phyloP scores from a whole-genome alignment of 768 basidiomycete genomes.

The Panaeolus papilionaceus region DNA sequence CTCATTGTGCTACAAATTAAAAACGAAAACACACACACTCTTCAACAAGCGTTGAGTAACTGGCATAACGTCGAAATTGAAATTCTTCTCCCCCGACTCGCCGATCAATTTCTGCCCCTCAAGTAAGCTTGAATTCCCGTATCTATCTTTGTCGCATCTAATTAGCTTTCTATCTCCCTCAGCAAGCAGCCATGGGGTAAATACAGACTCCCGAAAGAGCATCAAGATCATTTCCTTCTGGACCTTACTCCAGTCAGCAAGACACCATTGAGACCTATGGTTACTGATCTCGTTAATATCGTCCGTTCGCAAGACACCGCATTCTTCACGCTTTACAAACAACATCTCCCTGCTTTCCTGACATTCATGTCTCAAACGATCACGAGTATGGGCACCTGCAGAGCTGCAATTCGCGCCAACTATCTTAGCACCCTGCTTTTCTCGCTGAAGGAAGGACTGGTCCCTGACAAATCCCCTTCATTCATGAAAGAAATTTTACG shows the following conservation, averaged over 20 bases:
- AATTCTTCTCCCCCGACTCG: constrained; percentile 19
- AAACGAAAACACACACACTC: constrained; percentile 18
- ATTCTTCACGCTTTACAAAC: constrained; percentile 12
- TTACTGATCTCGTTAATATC: background rate
- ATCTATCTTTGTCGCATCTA: background rate
- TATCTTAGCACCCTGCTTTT: constrained; percentile 17
- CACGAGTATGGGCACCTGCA: constrained; percentile 10
- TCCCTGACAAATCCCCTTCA: background rate
- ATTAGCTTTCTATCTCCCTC: background rate
- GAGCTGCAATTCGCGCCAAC: constrained; percentile 18
- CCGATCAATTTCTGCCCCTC: constrained; percentile 17
- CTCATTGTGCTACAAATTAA: constrained; percentile 28
- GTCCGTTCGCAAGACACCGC: constrained; percentile 16
- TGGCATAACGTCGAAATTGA: constrained; percentile 21
- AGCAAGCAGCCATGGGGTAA: constrained; percentile 19
- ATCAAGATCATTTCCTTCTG: constrained; percentile 15
- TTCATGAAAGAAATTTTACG: constrained; percentile 8
- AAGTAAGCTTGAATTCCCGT: background rate
- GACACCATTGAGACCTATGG: background rate
- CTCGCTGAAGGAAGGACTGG: constrained; percentile 3
- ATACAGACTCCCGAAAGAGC: constrained; percentile 15
- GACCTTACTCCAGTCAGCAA: constrained; percentile 18
- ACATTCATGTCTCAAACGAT: constrained; percentile 15
- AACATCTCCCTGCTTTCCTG: constrained; percentile 13
- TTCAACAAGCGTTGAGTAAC: constrained; percentile 18